Percentiles rank a stretch among this genome's conserved stretches.
Evolutionary conservation across 129 eudicot species (phyloP).

Genomic region (Dittrichia graveolens): DNA sequence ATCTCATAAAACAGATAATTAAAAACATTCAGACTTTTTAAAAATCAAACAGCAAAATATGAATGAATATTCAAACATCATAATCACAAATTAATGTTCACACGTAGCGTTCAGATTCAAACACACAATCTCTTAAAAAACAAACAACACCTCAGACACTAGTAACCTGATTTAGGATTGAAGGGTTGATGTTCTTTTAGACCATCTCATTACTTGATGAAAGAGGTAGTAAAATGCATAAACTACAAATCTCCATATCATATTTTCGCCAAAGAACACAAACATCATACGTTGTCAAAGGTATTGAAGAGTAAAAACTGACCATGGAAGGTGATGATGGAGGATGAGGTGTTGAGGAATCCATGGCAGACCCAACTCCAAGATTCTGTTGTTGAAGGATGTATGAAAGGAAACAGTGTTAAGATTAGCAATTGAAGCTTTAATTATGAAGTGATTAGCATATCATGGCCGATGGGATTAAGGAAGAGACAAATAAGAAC

Average conservation of each 20-base stretch:
- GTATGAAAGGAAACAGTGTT: conserved; percentile 4
- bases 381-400: conserved; percentile 22
- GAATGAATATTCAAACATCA: neutral
- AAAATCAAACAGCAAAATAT: neutral
- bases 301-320: conserved; percentile 9
- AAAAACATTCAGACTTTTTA: neutral
- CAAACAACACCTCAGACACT: too few species aligned
- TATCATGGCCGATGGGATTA: conserved; percentile 27
- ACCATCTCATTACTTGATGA: conserved; percentile 9
- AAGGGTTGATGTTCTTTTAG: neutral
- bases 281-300: neutral
- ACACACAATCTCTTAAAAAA: too few species aligned
- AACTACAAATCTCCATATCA: conserved; percentile 4
- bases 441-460: neutral
- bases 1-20: neutral
- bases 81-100: neutral
- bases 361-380: conserved; percentile 26
- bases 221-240: neutral
- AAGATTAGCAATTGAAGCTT: conserved; percentile 21
- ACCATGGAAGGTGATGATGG: conserved; percentile 35
- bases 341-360: conserved; percentile 25
- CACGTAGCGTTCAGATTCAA: too few species aligned
- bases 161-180: too few species aligned
- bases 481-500: conserved; percentile 27
- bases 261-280: conserved; percentile 12